Evolutionary conservation across 1,284 basidiomycete species (phyloP).

Genomic region (Apiotrichum laibachii): DNA sequence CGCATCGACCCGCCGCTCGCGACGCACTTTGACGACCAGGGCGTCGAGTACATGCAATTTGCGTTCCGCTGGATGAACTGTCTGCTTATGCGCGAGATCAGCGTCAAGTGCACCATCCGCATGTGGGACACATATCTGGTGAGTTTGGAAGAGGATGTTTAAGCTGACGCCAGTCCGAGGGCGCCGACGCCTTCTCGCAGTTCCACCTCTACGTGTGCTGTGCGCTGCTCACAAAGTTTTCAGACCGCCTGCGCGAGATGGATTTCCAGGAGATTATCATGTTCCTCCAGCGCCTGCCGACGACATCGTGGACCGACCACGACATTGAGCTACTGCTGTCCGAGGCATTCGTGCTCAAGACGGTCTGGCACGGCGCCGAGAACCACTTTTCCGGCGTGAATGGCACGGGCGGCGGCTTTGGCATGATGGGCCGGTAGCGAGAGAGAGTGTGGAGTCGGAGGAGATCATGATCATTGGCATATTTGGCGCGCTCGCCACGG

Average conservation of each 20-base stretch:
- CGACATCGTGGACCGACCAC: slow-evolving; percentile 90
- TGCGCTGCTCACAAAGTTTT: slow-evolving; percentile 89
- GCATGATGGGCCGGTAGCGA: slow-evolving; percentile 43
- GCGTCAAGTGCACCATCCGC: slow-evolving; percentile 86
- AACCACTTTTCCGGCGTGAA: slow-evolving; percentile 67
- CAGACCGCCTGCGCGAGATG: slow-evolving; percentile 83
- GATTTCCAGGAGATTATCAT: slow-evolving; percentile 99
- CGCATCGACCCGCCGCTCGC: slow-evolving; percentile 85
- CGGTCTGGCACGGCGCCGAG: slow-evolving; percentile 90
- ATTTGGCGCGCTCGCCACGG: too few species aligned
- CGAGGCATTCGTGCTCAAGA: slow-evolving; percentile 92
- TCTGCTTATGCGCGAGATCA: slow-evolving; percentile 91
- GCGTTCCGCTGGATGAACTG: slow-evolving; percentile 99
- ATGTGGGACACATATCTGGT: slow-evolving; percentile 99
- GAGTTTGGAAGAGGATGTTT: slow-evolving; percentile 44
- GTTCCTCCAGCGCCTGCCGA: slow-evolving; percentile 95
- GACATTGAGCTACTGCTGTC: slow-evolving; percentile 92
- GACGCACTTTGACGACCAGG: slow-evolving; percentile 77
- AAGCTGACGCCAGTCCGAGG: slow-evolving; percentile 56
- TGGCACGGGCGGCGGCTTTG: slow-evolving; percentile 33
- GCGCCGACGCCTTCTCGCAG: slow-evolving; percentile 90
- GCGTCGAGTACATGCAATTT: slow-evolving; percentile 97
- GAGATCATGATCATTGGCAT: too few species aligned
- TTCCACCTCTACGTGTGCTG: slow-evolving; percentile 96
- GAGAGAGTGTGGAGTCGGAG: background rate